Base-by-base conservation (phyloP, 2,329 filamentous ascomycete genomes). In the Talaromyces pinophilus region DNA sequence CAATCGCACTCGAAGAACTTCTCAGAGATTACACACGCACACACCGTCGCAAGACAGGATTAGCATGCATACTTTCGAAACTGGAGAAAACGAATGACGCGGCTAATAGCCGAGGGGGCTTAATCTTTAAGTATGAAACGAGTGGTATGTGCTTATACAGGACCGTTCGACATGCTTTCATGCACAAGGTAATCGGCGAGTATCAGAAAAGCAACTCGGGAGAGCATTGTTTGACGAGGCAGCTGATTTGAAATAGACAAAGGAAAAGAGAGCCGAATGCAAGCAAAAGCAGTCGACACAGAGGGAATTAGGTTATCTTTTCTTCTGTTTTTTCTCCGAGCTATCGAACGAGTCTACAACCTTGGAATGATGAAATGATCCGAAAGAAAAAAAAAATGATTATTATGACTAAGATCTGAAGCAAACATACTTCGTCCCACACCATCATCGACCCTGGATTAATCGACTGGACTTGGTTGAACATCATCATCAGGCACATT, bases 101-200 rank as follows among this genome's bases (percentile, higher is more conserved):
- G 44, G 28, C 40, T 61, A 61, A 46, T 42, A 33, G 42, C 28
- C 61, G 50, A 63, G 46, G 19, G 42, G 46, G 19, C 46, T 38
- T 52, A 33, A 52, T 42, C 19, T 40, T 62, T 63, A 35, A 44
- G 35, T 63, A n/a, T 59, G 54, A 59, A 64, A 64, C 62, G 62
- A 64, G 62, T 59, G 52, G 62, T 48, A 28, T 46, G 30, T 48
- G 38, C 22, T 38, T 54, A 42, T 52, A 35, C 35, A 40, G 61
- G 33, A 42, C 35, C 48, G 61, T 57, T 55, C 40, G 44, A 42
- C 61, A 63, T 55, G 48, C 38, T 63, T 62, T 38, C 48, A 40
- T 17, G 33, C 5, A 63, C 50, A 22, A 7, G 28, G 17, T n/a
- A 48, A n/a, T 64, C 62, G 52, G 62, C 35, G 38, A 19, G 48